Evolutionary conservation across 2,329 filamentous ascomycete species (phyloP).

Genomic region (Dothideomycetidae sp.): DNA sequence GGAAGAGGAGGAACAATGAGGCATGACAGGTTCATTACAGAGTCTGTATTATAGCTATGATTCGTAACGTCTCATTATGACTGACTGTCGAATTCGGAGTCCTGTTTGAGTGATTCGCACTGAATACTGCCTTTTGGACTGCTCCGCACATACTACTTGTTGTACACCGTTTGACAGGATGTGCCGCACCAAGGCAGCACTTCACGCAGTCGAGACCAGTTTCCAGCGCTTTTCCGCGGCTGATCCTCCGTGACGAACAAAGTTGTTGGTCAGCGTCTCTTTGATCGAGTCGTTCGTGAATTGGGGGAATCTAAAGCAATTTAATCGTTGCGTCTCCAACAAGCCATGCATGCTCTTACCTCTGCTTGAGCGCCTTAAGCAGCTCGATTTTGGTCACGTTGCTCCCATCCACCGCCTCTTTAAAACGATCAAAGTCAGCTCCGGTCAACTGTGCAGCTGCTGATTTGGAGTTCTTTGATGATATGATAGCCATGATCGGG

Average conservation of each 20-base stretch:
- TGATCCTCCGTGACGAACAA: conserved; percentile 47
- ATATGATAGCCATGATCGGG: conserved; percentile 20
- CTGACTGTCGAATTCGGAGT: not conserved
- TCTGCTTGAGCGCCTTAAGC: conserved; percentile 59
- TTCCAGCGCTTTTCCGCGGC: conserved; percentile 51
- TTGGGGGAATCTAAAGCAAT: conserved; percentile 44
- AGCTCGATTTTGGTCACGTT: conserved; percentile 61
- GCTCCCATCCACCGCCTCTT: conserved; percentile 52
- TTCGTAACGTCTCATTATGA: not conserved
- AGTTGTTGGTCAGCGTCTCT: conserved; percentile 52
- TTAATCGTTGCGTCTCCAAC: conserved; percentile 11
- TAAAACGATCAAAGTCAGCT: conserved; percentile 53
- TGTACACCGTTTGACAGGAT: no score
- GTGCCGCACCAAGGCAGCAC: no score
- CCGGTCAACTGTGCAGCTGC: conserved; percentile 37
- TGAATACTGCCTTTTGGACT: no score
- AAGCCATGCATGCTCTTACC: conserved; percentile 26
- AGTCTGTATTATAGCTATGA: conserved; percentile 5
- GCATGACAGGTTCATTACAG: not conserved
- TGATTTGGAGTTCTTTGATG: conserved; percentile 24
- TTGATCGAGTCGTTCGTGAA: conserved; percentile 57
- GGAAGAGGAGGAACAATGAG: conserved; percentile 1
- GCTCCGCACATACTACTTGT: no score
- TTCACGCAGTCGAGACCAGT: not conserved
- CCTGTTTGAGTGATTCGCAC: no score